Evolutionary conservation across 1,139 yeast genomes (phyloP).

Genomic region (Protomyces pachydermus): DNA sequence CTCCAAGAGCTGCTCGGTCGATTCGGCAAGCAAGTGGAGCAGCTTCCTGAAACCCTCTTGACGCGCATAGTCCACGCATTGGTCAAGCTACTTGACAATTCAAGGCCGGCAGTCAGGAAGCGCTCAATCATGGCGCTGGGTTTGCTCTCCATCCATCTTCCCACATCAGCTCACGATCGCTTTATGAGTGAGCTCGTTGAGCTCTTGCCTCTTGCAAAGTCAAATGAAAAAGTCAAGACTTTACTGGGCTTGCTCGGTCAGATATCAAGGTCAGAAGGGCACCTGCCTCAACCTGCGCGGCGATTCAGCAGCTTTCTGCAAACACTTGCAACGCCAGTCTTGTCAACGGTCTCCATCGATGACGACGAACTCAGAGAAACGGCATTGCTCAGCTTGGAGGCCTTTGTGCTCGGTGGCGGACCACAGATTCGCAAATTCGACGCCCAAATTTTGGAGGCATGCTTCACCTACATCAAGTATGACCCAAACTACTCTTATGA

Average conservation of each 20-base stretch:
- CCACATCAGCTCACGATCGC: slow-evolving; percentile 36
- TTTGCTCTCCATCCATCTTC: slow-evolving; percentile 43
- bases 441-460: slow-evolving; percentile 40
- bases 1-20: slow-evolving; percentile 54
- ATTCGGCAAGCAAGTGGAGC: slow-evolving; percentile 50
- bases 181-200: slow-evolving; percentile 34
- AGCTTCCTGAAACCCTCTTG: slow-evolving; percentile 30
- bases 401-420: slow-evolving; percentile 35
- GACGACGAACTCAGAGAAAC: slow-evolving; percentile 39
- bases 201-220: slow-evolving; percentile 31
- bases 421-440: slow-evolving; percentile 37
- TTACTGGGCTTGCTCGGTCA: slow-evolving; percentile 36
- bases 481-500: slow-evolving; percentile 51
- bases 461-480: slow-evolving; percentile 48
- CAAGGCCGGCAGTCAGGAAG: slow-evolving; percentile 38
- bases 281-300: slow-evolving; percentile 37
- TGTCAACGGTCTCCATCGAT: slow-evolving; percentile 33
- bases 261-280: slow-evolving; percentile 19
- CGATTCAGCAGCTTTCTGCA: slow-evolving; percentile 35
- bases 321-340: slow-evolving; percentile 34
- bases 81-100: slow-evolving; percentile 33
- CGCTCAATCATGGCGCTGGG: slow-evolving; percentile 55
- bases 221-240: slow-evolving; percentile 32
- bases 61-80: slow-evolving; percentile 39
- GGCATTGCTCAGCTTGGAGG: slow-evolving; percentile 37